These are phyloP conservation scores for Pestalotiopsis sp. DNA, from an alignment of 2,329 filamentous ascomycete genomes.

Conservation along the genomic window DNA sequence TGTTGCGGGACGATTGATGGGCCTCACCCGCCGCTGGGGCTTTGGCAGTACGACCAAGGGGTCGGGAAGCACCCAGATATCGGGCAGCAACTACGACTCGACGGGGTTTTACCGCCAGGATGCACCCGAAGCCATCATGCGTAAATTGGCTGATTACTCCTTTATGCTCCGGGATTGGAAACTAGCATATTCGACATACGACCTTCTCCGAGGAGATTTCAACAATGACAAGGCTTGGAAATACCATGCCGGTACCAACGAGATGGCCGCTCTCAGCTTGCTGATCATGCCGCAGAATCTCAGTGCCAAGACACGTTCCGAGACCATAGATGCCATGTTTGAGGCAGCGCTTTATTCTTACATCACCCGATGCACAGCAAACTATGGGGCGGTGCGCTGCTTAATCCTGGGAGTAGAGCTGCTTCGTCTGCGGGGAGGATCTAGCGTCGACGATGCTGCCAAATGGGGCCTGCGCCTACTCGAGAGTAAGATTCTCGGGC, in stretches of 20 bases:
- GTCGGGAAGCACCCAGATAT: constrained; percentile 54
- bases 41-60: constrained; percentile 72
- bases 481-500: constrained; percentile 75
- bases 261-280: constrained; percentile 88
- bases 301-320: constrained; percentile 75
- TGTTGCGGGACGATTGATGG: constrained; percentile 91
- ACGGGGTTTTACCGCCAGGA: constrained; percentile 84
- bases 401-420: constrained; percentile 80
- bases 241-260: constrained; percentile 89
- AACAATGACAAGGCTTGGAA: constrained; percentile 96
- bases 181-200: constrained; percentile 87
- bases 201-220: constrained; percentile 86
- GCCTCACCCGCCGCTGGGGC: constrained; percentile 86
- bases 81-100: constrained; percentile 73
- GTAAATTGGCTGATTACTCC: constrained; percentile 90
- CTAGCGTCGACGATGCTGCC: constrained; percentile 83
- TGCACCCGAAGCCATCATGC: constrained; percentile 84
- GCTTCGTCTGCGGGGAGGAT: constrained; percentile 76
- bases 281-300: constrained; percentile 75
- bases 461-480: constrained; percentile 82
- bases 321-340: constrained; percentile 83
- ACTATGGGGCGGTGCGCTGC: constrained; percentile 80
- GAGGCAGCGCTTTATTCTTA: constrained; percentile 94
- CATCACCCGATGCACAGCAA: constrained; percentile 77
- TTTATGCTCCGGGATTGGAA: constrained; percentile 99